These are phyloP conservation scores for Eruca vesicaria DNA, from an alignment of 441 rosid genomes.

Conservation along the genomic window DNA sequence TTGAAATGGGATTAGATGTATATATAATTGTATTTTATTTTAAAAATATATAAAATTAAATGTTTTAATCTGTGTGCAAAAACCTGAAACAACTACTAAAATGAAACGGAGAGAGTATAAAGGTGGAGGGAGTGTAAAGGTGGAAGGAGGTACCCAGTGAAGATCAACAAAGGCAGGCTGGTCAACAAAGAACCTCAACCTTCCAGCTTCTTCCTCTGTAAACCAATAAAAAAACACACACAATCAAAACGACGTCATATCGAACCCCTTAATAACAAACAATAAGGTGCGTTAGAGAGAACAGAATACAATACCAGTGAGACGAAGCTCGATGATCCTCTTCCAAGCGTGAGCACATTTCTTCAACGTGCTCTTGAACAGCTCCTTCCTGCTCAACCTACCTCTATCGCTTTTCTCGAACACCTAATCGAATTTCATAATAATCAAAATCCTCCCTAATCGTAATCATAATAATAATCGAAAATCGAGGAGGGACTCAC, in stretches of 20 bases:
- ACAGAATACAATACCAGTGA: conserved; percentile 73
- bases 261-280: neutral
- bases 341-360: conserved; percentile 92
- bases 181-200: conserved; percentile 63
- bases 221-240: conserved; percentile 1
- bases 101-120: too few relatives aligned
- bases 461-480: neutral
- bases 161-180: conserved; percentile 88
- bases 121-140: neutral
- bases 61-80: too few relatives aligned
- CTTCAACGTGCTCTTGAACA: conserved; percentile 77
- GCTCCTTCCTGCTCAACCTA: conserved; percentile 76
- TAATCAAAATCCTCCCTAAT: conserved; percentile 1
- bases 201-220: conserved; percentile 82
- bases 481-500: conserved; percentile 32
- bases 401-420: conserved; percentile 74
- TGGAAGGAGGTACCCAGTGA: conserved; percentile 69
- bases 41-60: too few relatives aligned
- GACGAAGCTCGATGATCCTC: conserved; percentile 77
- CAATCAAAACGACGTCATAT: neutral
- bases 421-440: conserved; percentile 41
- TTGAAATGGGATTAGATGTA: too few relatives aligned
- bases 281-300: neutral
- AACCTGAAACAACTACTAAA: too few relatives aligned
- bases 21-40: too few relatives aligned